A percentile compares a stretch with the other conserved stretches of the same genome.
phyloP scores from a whole-genome alignment of 495 filamentous ascomycete species.

The Choiromyces venosus region DNA sequence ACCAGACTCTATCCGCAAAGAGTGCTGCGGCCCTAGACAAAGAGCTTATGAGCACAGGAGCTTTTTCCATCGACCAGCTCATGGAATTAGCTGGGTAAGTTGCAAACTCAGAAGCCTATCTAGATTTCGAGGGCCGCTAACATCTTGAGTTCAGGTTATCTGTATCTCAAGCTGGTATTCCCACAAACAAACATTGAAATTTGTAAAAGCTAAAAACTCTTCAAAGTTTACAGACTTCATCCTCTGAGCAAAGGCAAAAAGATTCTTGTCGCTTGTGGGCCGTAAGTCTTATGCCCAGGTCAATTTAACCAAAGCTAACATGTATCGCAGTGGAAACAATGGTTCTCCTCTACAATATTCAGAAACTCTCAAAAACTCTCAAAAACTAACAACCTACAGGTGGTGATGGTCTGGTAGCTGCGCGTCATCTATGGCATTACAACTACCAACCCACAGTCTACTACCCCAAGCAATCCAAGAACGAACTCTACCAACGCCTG shows the following conservation, averaged over 20 bases:
- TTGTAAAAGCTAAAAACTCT: neutral
- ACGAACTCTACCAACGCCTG: conserved; percentile 85
- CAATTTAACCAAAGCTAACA: conserved; percentile 19
- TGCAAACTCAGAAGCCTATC: neutral
- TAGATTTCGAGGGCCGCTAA: neutral
- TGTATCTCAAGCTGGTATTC: conserved; percentile 79
- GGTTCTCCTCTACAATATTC: neutral
- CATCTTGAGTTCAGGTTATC: conserved; percentile 50
- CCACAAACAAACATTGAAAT: neutral
- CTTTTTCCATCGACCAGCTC: conserved; percentile 89
- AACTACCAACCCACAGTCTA: conserved; percentile 86
- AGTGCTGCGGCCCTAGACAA: conserved; percentile 82
- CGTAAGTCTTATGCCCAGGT: conserved; percentile 50
- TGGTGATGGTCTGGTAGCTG: conserved; percentile 91
- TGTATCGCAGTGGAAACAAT: conserved; percentile 12
- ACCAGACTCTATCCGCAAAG: conserved; percentile 76
- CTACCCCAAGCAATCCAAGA: conserved; percentile 86
- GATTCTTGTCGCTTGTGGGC: conserved; percentile 83
- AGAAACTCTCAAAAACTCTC: neutral
- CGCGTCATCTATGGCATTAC: conserved; percentile 88
- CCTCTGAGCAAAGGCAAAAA: conserved; percentile 65
- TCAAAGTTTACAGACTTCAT: conserved; percentile 72
- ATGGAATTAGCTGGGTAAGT: conserved; percentile 83
- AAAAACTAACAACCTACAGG: conserved; percentile 44
- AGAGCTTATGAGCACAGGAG: conserved; percentile 88